These are phyloP conservation scores for Penicillium flavigenum DNA, from an alignment of 495 filamentous ascomycete species.

Conservation along the genomic window DNA sequence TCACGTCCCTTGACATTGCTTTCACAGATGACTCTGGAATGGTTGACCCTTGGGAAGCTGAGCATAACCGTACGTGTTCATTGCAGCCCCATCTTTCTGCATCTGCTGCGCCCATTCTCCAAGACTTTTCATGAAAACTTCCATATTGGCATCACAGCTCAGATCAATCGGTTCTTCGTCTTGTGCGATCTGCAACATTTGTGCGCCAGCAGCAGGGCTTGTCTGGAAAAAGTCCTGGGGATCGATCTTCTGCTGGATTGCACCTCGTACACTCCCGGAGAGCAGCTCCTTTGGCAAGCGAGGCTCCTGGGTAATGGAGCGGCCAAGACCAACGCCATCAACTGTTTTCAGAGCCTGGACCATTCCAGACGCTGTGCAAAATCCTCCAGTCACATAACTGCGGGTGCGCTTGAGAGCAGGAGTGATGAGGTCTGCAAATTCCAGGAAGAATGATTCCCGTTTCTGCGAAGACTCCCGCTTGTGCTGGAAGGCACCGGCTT, in stretches of 20 bases:
- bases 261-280: constrained; percentile 42
- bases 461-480: constrained; percentile 53
- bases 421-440: constrained; percentile 61
- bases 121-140: constrained; percentile 4
- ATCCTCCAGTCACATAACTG: constrained; percentile 60
- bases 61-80: neutral
- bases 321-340: constrained; percentile 57
- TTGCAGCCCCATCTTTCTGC: neutral
- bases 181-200: constrained; percentile 19
- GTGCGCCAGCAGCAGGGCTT: constrained; percentile 37
- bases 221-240: constrained; percentile 47
- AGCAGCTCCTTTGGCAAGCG: constrained; percentile 51
- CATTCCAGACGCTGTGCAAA: constrained; percentile 62
- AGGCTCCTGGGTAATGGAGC: constrained; percentile 54
- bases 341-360: constrained; percentile 56
- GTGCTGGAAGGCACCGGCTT: constrained; percentile 53
- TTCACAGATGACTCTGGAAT: neutral
- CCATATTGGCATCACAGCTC: constrained; percentile 13
- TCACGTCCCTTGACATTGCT: neutral
- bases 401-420: constrained; percentile 31
- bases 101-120: constrained; percentile 7
- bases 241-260: constrained; percentile 46
- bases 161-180: constrained; percentile 19
- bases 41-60: neutral
- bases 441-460: constrained; percentile 65